These are phyloP conservation scores for Termitomyces sp. DNA, from an alignment of 768 basidiomycete species.

Conservation along the genomic window DNA sequence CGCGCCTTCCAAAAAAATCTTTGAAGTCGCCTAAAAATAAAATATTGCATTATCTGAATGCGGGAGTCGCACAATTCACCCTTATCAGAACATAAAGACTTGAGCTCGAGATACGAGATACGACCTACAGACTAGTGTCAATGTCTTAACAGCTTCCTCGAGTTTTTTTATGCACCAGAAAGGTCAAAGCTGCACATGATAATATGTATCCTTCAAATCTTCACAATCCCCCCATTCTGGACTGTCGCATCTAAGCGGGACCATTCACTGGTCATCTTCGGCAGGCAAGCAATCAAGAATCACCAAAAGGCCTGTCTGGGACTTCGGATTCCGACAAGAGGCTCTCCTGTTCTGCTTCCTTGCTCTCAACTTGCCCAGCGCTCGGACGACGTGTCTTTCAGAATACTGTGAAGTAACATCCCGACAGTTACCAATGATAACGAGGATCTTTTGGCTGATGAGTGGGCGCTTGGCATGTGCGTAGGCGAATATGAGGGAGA, in stretches of 20 bases:
- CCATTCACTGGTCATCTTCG: slow-evolving; percentile 91
- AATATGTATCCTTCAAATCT: slow-evolving; percentile 70
- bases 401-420: slow-evolving; percentile 84
- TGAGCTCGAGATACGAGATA: background rate
- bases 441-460: slow-evolving; percentile 93
- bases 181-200: slow-evolving; percentile 97
- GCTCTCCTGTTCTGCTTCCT: slow-evolving; percentile 95
- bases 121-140: slow-evolving; percentile 92
- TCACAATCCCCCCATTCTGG: slow-evolving; percentile 76
- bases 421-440: slow-evolving; percentile 88
- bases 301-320: slow-evolving; percentile 93
- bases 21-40: no score
- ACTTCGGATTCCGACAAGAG: slow-evolving; percentile 92
- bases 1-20: no score
- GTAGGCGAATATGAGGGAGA: slow-evolving; percentile 89
- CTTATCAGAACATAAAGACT: background rate
- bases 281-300: slow-evolving; percentile 87
- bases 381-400: slow-evolving; percentile 96
- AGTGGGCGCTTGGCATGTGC: slow-evolving; percentile 94
- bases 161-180: slow-evolving; percentile 51
- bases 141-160: slow-evolving; percentile 91
- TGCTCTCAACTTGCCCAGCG: slow-evolving; percentile 89
- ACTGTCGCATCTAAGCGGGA: slow-evolving; percentile 64
- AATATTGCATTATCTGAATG: slow-evolving; percentile 81
- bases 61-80: slow-evolving; percentile 70